These are phyloP conservation scores for Spathaspora passalidarum DNA, from an alignment of 805 yeast species.

Conservation along the genomic window DNA sequence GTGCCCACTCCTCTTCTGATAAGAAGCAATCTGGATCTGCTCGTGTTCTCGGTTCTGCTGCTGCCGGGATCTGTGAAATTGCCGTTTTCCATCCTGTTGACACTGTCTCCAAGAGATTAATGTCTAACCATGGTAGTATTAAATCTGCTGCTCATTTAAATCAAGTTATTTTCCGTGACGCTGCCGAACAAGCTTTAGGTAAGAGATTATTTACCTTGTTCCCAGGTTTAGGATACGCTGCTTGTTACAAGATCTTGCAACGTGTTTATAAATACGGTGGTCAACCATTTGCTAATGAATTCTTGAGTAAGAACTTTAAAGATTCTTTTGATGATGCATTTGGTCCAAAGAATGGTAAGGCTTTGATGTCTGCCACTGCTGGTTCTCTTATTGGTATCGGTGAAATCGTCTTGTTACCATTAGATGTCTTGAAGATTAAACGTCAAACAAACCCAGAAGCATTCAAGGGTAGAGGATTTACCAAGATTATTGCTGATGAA, in stretches of 20 bases:
- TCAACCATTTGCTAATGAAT: constrained; percentile 97
- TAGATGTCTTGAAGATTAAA: constrained; percentile 95
- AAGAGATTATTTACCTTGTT: constrained; percentile 78
- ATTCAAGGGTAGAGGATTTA: constrained; percentile 96
- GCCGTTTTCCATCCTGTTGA: constrained; percentile 98
- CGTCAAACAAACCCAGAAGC: constrained; percentile 99
- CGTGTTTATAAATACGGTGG: constrained; percentile 99
- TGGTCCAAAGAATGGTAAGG: constrained; percentile 95
- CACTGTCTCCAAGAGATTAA: constrained; percentile 92
- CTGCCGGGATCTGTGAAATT: constrained; percentile 96
- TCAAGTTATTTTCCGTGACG: constrained; percentile 80
- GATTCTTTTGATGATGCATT: constrained; percentile 68
- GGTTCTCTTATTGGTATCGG: constrained; percentile 98
- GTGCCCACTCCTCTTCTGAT: constrained; percentile 40
- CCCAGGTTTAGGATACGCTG: constrained; percentile 98
- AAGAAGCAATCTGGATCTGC: constrained; percentile 88
- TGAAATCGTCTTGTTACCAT: constrained; percentile 91
- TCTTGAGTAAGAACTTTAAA: constrained; percentile 71
- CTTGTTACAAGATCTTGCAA: constrained; percentile 92
- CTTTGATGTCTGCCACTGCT: constrained; percentile 94
- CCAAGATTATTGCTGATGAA: constrained; percentile 82
- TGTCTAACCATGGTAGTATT: constrained; percentile 76
- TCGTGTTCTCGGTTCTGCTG: constrained; percentile 94
- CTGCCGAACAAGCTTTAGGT: constrained; percentile 68
- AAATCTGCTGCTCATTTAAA: constrained; percentile 66